These are phyloP conservation scores for Aspergillus sp. DNA, from an alignment of 2,329 filamentous ascomycete species.

Conservation along the genomic window DNA sequence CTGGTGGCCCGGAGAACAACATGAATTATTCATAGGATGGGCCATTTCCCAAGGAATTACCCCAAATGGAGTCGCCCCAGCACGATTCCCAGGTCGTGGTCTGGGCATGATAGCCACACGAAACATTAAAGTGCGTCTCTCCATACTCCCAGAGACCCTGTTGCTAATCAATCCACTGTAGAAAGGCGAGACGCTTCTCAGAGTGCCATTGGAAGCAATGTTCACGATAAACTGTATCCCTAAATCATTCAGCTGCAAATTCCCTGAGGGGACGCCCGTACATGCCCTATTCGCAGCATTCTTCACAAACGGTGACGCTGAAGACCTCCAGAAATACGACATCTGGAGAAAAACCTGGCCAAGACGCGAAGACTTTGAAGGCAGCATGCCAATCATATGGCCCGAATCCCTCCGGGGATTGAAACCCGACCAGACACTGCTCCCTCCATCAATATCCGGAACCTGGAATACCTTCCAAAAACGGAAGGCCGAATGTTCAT, in stretches of 20 bases:
- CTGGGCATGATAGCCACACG: slow-evolving; percentile 69
- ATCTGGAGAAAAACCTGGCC: slow-evolving; percentile 66
- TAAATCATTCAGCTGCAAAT: slow-evolving; percentile 44
- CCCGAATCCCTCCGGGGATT: slow-evolving; percentile 32
- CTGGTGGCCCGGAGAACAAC: slow-evolving; percentile 29
- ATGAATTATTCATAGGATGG: slow-evolving; percentile 60
- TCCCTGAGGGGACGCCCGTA: slow-evolving; percentile 52
- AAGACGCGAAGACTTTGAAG: slow-evolving; percentile 51
- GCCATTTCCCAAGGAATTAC: slow-evolving; percentile 57
- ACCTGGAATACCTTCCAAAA: slow-evolving; percentile 26
- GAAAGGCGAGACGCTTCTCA: slow-evolving; percentile 56
- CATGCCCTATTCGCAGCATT: slow-evolving; percentile 69
- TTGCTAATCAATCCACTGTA: slow-evolving; percentile 20
- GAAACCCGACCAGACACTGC: slow-evolving; percentile 14
- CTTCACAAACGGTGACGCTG: slow-evolving; percentile 47
- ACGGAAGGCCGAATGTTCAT: slow-evolving; percentile 17
- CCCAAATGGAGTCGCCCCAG: slow-evolving; percentile 61
- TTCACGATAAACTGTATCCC: slow-evolving; percentile 58
- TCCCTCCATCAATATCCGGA: slow-evolving; percentile 34
- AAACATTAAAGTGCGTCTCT: slow-evolving; percentile 52
- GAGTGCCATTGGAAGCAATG: slow-evolving; percentile 58
- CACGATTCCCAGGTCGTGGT: slow-evolving; percentile 63
- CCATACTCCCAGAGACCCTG: background rate
- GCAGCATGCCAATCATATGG: slow-evolving; percentile 54
- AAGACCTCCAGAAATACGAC: slow-evolving; percentile 42